These are phyloP conservation scores for Cladosporium sp. DNA, from an alignment of 2,329 filamentous ascomycete genomes.

Conservation along the genomic window DNA sequence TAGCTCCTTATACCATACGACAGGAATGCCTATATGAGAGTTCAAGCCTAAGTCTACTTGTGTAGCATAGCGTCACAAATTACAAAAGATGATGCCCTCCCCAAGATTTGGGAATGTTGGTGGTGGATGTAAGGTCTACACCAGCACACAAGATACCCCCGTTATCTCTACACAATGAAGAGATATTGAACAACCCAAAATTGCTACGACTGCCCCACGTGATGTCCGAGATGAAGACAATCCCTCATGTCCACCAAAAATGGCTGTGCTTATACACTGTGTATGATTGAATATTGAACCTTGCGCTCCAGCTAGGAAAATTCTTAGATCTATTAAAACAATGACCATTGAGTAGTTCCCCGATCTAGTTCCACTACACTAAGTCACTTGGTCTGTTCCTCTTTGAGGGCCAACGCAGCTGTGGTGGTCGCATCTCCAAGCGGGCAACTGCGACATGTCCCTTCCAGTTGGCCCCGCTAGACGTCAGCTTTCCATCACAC, in stretches of 20 bases:
- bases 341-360: not conserved
- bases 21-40: conserved; percentile 17
- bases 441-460: not conserved
- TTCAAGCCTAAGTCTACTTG: conserved; percentile 20
- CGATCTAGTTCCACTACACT: not conserved
- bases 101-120: conserved; percentile 28
- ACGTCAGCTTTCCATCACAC: conserved; percentile 2
- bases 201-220: not conserved
- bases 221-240: not conserved
- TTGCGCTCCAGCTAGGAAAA: too few species aligned
- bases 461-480: not conserved
- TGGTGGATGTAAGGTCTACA: not conserved
- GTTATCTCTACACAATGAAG: not conserved
- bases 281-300: not conserved
- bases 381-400: not conserved
- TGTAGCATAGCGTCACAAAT: conserved; percentile 21
- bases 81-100: conserved; percentile 31
- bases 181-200: not conserved
- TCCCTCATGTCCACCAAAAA: not conserved
- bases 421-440: not conserved
- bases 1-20: conserved; percentile 22
- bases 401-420: not conserved
- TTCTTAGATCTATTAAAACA: not conserved
- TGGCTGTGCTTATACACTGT: not conserved
- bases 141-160: not conserved